Evolutionary conservation across 1,139 yeast genomes (phyloP), one percentile per base, ranked within the genome.

Genomic region (Sugiyamaella xylanicola): DNA sequence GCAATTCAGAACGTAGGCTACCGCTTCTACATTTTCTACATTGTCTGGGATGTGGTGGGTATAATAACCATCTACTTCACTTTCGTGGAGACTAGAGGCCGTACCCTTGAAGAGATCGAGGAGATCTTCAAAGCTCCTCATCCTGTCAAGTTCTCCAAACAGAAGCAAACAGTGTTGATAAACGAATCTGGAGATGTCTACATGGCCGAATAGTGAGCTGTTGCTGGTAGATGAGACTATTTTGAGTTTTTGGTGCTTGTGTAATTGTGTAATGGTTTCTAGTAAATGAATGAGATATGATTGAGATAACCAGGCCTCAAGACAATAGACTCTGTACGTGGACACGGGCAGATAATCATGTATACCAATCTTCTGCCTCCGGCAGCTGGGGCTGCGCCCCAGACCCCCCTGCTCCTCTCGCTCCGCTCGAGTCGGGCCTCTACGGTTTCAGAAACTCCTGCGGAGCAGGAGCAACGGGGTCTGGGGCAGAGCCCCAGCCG

Each of bases 51-150:
- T 41, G 21, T 48, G 5, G 37, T 56, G 20, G 58, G 56, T 4
- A 49, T 53, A 17, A 21, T 53, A n/a, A 50, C 48, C 21, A 56
- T 56, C 19, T 56, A 56, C 47, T 43, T 56, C 20, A 53, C 56
- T 4, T 56, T 56, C 20, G 50, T 56, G 15, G 58, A 56, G 54
- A 56, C 58, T 7, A 16, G 43, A 40, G 52, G 52, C 11, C 42
- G 58, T 13, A 56, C 56, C 15, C 46, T 56, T 8, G 58, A 56
- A 44, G 58, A 56, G 46, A 48, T 56, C 17, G 56, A 56, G n/a
- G 54, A 48, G 20, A 49, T 56, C 2, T 56, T 56, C 47, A 20
- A 52, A 11, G 53, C 25, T 36, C 53, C 53, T 7, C 52, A 52
- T 22, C 58, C 58, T 4, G 58, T 56, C 20, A 40, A 43, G 25